Evolutionary conservation across 2,329 filamentous ascomycete species (phyloP), one percentile per base, ranked within the genome.

Genomic region (Allantophomopsis cytisporea): DNA sequence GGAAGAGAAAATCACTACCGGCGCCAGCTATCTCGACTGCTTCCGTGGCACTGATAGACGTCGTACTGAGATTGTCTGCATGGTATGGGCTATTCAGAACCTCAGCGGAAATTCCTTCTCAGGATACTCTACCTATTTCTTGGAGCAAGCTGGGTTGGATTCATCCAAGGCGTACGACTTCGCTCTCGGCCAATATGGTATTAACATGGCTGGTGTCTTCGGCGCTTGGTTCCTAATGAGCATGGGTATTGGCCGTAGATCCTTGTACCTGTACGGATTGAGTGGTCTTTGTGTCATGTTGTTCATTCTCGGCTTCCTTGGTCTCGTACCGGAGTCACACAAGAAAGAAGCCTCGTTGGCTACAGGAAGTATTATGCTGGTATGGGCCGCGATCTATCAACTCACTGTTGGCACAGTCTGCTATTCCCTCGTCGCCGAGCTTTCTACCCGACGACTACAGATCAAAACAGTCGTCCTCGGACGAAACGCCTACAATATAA

Each of bases 381-480:
- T 79, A 41, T 91, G 82, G 82, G 80, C 87, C 1, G 63, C 91
- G 35, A 73, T 80, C 51, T 94, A 94, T 61, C 85, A 94, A 56
- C 68, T 89, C 36, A 83, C 84, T 0, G 86, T 94, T 37, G 87
- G 87, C 31, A 91, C 87, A 0, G 85, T 94, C 7, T 86, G 82
- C 59, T 94, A 93, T 62, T 91, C 85, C 0, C 72, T 94, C 10
- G 87, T 94, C 4, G 76, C 83, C 1, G 87, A 94, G 57, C 61
- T 94, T 16, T 87, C 85, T 0, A 86, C 85, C 0, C 75, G 83
- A 12, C 73, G 87, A 2, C 69, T 95, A 28, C 82, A 88, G 54
- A 88, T 93, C 64, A 94, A 94, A 66, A 94, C 88, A 0, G 82
- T 94, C 16, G 87, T 91, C 1, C 71, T 94, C 2, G 86, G 83